Conservation (phyloP, 2,329 filamentous ascomycete species). For the Fusarium albidum region DNA sequence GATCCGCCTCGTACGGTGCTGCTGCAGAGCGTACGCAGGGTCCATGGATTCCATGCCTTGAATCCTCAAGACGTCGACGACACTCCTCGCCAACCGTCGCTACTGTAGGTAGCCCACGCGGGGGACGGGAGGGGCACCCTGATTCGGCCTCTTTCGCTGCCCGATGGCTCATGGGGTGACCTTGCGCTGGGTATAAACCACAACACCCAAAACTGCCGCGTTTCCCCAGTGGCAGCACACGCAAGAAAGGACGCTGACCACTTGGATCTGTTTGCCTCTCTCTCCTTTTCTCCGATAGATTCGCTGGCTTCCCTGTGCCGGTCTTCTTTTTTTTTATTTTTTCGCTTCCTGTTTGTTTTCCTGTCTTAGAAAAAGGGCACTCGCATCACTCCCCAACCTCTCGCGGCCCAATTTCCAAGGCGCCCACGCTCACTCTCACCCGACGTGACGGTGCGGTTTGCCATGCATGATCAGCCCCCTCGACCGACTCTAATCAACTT, state of each 20-base stretch:
- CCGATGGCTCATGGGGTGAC: slow-evolving; percentile 36
- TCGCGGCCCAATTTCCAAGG: slow-evolving; percentile 41
- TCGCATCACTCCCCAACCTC: slow-evolving; percentile 15
- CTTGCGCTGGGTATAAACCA: slow-evolving; percentile 30
- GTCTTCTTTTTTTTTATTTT: not conserved
- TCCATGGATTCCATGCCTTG: slow-evolving; percentile 17
- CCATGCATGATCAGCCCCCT: slow-evolving; percentile 42
- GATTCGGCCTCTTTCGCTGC: slow-evolving; percentile 35
- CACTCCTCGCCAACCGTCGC: slow-evolving; percentile 25
- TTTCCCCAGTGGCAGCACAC: slow-evolving; percentile 31
- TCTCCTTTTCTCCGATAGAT: slow-evolving; percentile 18
- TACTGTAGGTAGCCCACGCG: slow-evolving; percentile 34
- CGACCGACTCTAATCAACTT: slow-evolving; percentile 42
- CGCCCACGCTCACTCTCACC: slow-evolving; percentile 35
- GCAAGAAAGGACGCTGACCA: slow-evolving; percentile 25
- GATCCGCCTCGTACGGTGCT: slow-evolving; percentile 29
- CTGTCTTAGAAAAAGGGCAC: slow-evolving; percentile 8
- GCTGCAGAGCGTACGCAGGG: slow-evolving; percentile 26
- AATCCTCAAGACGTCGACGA: slow-evolving; percentile 30
- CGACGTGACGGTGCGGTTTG: slow-evolving; percentile 42
- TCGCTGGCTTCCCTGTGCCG: not conserved
- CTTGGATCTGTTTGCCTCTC: slow-evolving; percentile 7
- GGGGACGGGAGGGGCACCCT: slow-evolving; percentile 40
- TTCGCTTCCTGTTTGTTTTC: not conserved
- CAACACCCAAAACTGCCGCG: slow-evolving; percentile 38